Evolutionary conservation across 441 rosid species (phyloP).

Genomic region (Jatropha podagrica): DNA sequence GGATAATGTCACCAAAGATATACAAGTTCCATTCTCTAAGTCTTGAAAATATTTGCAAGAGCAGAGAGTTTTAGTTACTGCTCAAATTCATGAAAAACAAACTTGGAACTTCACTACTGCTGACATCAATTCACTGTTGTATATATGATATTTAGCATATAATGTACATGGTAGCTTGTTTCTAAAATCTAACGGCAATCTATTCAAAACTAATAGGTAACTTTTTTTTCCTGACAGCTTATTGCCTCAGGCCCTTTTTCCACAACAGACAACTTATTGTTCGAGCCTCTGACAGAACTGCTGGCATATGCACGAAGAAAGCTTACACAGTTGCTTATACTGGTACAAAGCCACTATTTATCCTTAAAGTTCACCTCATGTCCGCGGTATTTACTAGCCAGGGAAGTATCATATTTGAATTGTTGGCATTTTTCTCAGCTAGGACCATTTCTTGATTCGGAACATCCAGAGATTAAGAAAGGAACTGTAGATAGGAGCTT

Average conservation of each 20-base stretch:
- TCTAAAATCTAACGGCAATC: conserved; percentile 12
- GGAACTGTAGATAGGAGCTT: conserved; percentile 59
- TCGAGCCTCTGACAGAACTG: conserved; percentile 90
- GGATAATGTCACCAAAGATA: not conserved
- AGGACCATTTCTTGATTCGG: conserved; percentile 90
- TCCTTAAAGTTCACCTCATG: not conserved
- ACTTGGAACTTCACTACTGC: not conserved
- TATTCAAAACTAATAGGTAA: conserved; percentile 10
- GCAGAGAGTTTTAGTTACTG: conserved; percentile 7
- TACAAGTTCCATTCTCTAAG: not conserved
- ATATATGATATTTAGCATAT: not conserved
- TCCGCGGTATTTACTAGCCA: not conserved
- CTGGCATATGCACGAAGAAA: conserved; percentile 74
- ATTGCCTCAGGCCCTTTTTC: conserved; percentile 95
- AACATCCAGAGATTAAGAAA: conserved; percentile 77
- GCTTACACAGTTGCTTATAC: conserved; percentile 73
- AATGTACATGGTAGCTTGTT: not conserved
- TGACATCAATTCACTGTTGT: not conserved
- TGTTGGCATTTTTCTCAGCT: conserved; percentile 48
- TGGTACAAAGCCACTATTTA: conserved; percentile 41
- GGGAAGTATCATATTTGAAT: conserved; percentile 19
- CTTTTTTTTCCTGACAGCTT: conserved; percentile 38
- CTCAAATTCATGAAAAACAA: not conserved
- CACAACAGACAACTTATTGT: conserved; percentile 76
- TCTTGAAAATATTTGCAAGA: not conserved